Percentiles rank a stretch among this genome's conserved stretches.
These are phyloP conservation scores for Kingdonia uniflora DNA, from an alignment of 164 flowering plant genomes.

Conservation along the genomic window DNA sequence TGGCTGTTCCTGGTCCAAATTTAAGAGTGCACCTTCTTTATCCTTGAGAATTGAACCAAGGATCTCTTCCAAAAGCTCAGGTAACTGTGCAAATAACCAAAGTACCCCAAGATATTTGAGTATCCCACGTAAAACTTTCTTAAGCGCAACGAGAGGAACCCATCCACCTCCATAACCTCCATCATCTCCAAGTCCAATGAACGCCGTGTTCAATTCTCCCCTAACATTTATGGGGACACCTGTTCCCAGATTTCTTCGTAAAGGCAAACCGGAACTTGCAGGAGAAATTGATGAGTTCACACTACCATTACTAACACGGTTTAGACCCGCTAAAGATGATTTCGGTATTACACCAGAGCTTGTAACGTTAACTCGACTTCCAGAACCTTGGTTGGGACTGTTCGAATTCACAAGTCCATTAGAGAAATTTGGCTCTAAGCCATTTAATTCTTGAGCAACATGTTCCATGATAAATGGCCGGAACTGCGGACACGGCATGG, in stretches of 20 bases:
- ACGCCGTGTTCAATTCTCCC: constrained; percentile 96
- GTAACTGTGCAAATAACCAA: constrained; percentile 97
- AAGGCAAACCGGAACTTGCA: constrained; percentile 43
- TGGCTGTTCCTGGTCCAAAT: constrained; percentile 98
- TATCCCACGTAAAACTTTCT: constrained; percentile 90
- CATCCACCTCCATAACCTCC: constrained; percentile 99
- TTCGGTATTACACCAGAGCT: constrained; percentile 44
- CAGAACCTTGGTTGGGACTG: constrained; percentile 39
- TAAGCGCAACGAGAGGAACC: constrained; percentile 98
- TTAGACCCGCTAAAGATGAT: constrained; percentile 26
- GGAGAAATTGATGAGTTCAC: constrained; percentile 43
- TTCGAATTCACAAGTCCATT: constrained; percentile 44
- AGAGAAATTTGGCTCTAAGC: constrained; percentile 59
- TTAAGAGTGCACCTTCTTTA: constrained; percentile 88
- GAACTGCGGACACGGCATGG: constrained; percentile 96
- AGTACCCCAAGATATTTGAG: constrained; percentile 96
- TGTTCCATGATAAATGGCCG: constrained; percentile 99
- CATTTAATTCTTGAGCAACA: constrained; percentile 95
- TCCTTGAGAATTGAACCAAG: constrained; percentile 88
- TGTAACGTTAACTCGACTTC: constrained; percentile 43
- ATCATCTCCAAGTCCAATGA: constrained; percentile 99
- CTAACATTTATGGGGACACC: constrained; percentile 80
- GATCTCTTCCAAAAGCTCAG: constrained; percentile 85
- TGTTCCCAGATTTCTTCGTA: constrained; percentile 62
- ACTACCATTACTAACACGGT: constrained; percentile 42